Evolutionary conservation across 495 filamentous ascomycete genomes (phyloP).

Genomic region (Friedmanniomyces simplex): DNA sequence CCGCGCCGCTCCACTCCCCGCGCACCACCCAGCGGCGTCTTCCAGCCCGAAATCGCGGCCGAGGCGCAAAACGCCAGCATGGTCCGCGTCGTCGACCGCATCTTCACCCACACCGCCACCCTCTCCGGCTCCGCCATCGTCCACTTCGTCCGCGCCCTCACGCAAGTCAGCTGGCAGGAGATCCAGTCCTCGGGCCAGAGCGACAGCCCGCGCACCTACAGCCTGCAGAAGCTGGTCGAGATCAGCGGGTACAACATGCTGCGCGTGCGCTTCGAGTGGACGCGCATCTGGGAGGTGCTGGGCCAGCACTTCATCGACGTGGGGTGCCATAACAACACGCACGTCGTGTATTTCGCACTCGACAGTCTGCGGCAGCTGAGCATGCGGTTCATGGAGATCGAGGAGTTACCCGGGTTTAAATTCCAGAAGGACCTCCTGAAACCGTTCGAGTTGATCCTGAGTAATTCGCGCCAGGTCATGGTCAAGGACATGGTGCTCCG

Average conservation of each 20-base stretch:
- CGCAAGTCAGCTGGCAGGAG: slow-evolving; percentile 97
- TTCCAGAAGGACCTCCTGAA: slow-evolving; percentile 99
- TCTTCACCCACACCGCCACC: slow-evolving; percentile 92
- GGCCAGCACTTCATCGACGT: slow-evolving; percentile 97
- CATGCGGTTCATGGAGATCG: slow-evolving; percentile 98
- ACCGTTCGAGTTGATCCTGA: slow-evolving; percentile 94
- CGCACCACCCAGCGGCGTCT: slow-evolving; percentile 44
- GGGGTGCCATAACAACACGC: slow-evolving; percentile 88
- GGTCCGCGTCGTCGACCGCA: slow-evolving; percentile 81
- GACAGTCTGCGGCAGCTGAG: slow-evolving; percentile 91
- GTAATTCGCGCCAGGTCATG: slow-evolving; percentile 74
- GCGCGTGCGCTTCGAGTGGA: slow-evolving; percentile 95
- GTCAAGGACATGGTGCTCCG: slow-evolving; percentile 97
- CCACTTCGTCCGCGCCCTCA: slow-evolving; percentile 88
- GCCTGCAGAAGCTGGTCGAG: slow-evolving; percentile 94
- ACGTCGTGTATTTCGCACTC: slow-evolving; percentile 91
- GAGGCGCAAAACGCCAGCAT: slow-evolving; percentile 88
- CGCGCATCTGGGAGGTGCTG: slow-evolving; percentile 88
- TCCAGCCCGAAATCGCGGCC: slow-evolving; percentile 76
- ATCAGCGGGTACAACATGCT: slow-evolving; percentile 99
- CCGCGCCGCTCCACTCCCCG: slow-evolving; percentile 50
- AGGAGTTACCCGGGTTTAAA: slow-evolving; percentile 95
- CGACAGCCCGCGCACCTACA: slow-evolving; percentile 89
- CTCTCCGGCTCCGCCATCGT: slow-evolving; percentile 92
- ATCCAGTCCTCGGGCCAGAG: slow-evolving; percentile 94